A percentile compares a stretch with the other conserved stretches of the same genome.
These are phyloP conservation scores for Pseudoturritis turrita DNA, from an alignment of 345 rosid species.

Conservation along the genomic window DNA sequence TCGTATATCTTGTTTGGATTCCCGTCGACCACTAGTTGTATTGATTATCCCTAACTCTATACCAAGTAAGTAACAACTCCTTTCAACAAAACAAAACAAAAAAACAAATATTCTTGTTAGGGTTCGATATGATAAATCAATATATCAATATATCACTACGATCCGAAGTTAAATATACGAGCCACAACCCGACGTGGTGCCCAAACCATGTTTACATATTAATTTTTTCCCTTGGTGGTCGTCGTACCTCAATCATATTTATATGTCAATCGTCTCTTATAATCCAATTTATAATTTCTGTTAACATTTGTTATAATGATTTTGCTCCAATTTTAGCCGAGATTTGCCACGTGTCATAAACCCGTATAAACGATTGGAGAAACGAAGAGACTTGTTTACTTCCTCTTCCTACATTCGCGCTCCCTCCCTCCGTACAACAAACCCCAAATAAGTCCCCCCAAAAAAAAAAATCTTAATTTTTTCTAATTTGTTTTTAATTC, in stretches of 20 bases:
- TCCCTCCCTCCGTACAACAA: slow-evolving; percentile 11
- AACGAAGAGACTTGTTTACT: neutral
- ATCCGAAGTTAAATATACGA: neutral
- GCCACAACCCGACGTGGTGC: slow-evolving; percentile 8
- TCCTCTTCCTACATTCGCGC: slow-evolving; percentile 27
- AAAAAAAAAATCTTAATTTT: neutral
- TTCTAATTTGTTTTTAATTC: neutral
- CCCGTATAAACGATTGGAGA: slow-evolving; percentile 20
- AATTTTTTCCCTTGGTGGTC: no score
- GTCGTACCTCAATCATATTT: no score
- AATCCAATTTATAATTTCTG: slow-evolving; percentile 2
- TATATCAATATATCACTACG: no score
- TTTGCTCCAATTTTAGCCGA: neutral
- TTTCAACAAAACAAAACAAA: no score
- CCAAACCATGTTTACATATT: no score
- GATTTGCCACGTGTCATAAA: slow-evolving; percentile 13
- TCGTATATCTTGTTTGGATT: no score
- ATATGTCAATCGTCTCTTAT: neutral
- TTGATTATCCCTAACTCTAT: no score
- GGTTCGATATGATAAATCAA: no score
- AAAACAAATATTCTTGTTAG: no score
- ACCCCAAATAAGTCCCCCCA: slow-evolving; percentile 16
- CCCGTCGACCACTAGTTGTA: no score
- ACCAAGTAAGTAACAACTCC: no score
- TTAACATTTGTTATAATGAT: slow-evolving; percentile 7